A percentile compares a stretch with the other conserved stretches of the same genome.
Conservation (phyloP, 1,284 basidiomycete genomes). For the Irpex sp. region DNA sequence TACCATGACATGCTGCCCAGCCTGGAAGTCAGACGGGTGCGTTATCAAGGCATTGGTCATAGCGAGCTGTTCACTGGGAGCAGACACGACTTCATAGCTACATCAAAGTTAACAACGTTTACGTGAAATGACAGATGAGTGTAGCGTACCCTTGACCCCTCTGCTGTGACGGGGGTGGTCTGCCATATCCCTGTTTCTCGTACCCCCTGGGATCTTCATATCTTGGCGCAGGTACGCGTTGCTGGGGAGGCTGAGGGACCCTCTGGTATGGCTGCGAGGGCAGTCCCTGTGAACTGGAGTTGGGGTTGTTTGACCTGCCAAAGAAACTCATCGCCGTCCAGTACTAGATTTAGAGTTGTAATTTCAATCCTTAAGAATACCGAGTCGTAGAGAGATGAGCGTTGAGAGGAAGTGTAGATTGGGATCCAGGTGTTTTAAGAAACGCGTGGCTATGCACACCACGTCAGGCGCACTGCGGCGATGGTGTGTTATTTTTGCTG, state of each 20-base stretch:
- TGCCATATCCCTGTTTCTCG: conserved; percentile 38
- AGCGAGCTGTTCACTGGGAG: conserved; percentile 65
- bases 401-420: background rate
- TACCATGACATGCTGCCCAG: conserved; percentile 72
- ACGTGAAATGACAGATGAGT: background rate
- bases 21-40: conserved; percentile 69
- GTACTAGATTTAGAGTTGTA: background rate
- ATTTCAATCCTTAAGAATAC: background rate
- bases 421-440: background rate
- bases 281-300: conserved; percentile 27
- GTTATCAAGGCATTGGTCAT: conserved; percentile 83
- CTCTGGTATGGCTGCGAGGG: conserved; percentile 45
- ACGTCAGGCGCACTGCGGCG: background rate
- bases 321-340: conserved; percentile 47
- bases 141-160: conserved; percentile 40
- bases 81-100: conserved; percentile 56
- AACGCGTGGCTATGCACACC: background rate
- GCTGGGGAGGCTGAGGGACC: conserved; percentile 28
- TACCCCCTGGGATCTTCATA: conserved; percentile 55
- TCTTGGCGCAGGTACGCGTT: conserved; percentile 31
- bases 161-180: conserved; percentile 11
- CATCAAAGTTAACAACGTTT: background rate
- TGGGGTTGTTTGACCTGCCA: conserved; percentile 34
- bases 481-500: background rate
- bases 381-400: background rate